Base-by-base conservation (phyloP, 495 filamentous ascomycete genomes). In the Pseudoneurospora amorphoporcata region DNA sequence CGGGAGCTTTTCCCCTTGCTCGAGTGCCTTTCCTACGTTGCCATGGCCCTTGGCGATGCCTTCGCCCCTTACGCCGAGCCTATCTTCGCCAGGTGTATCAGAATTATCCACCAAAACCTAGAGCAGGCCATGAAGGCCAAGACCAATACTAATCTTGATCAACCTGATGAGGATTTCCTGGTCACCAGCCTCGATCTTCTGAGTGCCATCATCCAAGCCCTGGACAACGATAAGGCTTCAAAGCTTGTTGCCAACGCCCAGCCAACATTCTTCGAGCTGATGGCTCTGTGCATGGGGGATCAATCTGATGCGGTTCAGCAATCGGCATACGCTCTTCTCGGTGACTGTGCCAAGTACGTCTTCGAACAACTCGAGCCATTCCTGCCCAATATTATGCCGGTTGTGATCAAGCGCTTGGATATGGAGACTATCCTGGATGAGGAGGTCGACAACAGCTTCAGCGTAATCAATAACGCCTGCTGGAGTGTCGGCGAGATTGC, bases 401-500 rank as follows among this genome's bases (percentile, higher is more conserved):
- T 92, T 9, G 84, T 98, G n/a, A 87, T 97, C 76, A 87, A 90
- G 72, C 94, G 97, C 75, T 85, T 99, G 40, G 94, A 98, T 76
- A 83, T 98, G 61, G 91, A 93, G 72, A 83, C 88, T 68, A 88
- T 93, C 65, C 81, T 88, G 8, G 89, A 92, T 69, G 90, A 94
- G 68, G 91, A 94, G 72, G 86, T 91, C 38, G 87, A 90, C 32
- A 92, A 88, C 8, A 90, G 90, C 8, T 98, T 97, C 80, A 91
- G 92, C 61, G 95, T 97, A 19, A 87, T 98, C 72, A 99, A 98
- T 86, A 99, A 99, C 78, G 94, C 95, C 39, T 98, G 96, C 84
- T 99, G 95, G 95, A 95, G 94, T 39, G 91, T 89, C 32, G 95
- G 95, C 19, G 95, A 99, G 83, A 96, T 99, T 72, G 90, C 94